Evolutionary conservation across 371 early-diverging fungal genomes (phyloP).

Genomic region (Synchytrium microbalum): DNA sequence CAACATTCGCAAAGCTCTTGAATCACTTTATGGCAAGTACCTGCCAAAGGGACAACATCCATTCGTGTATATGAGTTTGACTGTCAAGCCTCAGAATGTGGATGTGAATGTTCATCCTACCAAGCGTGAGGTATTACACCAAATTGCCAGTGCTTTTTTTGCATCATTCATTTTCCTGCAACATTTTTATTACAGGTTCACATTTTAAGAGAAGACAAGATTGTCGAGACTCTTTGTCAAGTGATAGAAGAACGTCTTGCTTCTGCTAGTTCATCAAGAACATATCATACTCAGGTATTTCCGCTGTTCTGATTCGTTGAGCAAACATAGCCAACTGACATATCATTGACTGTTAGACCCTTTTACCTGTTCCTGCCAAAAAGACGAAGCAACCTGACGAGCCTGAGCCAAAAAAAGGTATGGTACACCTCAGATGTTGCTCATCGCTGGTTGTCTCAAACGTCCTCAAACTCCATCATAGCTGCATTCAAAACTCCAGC

Average conservation of each 20-base stretch:
- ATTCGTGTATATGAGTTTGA: conserved; percentile 84
- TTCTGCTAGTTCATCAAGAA: conserved; percentile 29
- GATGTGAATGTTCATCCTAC: conserved; percentile 99
- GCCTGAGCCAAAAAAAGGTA: background rate
- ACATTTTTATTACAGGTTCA: conserved; percentile 51
- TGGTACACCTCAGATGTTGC: background rate
- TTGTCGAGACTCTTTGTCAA: conserved; percentile 59
- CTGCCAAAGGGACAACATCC: conserved; percentile 84
- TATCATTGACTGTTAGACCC: too few species aligned
- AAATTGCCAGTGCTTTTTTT: background rate
- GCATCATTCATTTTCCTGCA: background rate
- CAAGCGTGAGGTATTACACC: conserved; percentile 63
- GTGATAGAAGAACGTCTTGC: conserved; percentile 45
- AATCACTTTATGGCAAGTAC: conserved; percentile 64
- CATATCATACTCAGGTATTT: conserved; percentile 31
- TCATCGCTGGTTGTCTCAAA: too few species aligned
- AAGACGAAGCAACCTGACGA: too few species aligned
- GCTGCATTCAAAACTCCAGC: conserved; percentile 24
- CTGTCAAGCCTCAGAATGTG: conserved; percentile 70
- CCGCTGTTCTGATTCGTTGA: too few species aligned
- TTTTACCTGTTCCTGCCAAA: too few species aligned
- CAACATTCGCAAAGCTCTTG: conserved; percentile 68
- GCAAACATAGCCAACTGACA: too few species aligned
- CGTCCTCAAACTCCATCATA: background rate
- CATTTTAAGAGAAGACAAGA: conserved; percentile 81